Evolutionary conservation across 2,329 filamentous ascomycete species (phyloP).

Genomic region (Colletotrichum lentis): DNA sequence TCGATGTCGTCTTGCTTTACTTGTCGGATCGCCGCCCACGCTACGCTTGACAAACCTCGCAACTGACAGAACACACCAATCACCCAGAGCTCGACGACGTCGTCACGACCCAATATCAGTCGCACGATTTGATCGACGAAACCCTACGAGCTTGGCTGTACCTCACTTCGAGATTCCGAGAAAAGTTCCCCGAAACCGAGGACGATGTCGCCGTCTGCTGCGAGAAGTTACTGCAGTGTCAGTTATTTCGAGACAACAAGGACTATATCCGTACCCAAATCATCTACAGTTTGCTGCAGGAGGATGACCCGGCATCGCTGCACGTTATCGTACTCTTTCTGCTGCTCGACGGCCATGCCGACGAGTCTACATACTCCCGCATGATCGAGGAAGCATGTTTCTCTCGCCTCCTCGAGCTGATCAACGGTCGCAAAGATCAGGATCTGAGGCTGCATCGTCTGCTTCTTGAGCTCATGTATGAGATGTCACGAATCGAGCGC

Average conservation of each 20-base stretch:
- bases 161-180: slow-evolving; percentile 78
- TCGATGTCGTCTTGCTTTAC: neutral
- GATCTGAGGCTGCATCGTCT: slow-evolving; percentile 79
- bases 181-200: slow-evolving; percentile 77
- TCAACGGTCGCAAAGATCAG: slow-evolving; percentile 70
- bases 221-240: slow-evolving; percentile 78
- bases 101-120: slow-evolving; percentile 57
- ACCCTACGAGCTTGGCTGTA: slow-evolving; percentile 83
- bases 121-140: slow-evolving; percentile 76
- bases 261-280: slow-evolving; percentile 94
- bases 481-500: slow-evolving; percentile 93
- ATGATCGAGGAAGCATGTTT: slow-evolving; percentile 92
- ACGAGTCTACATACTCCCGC: slow-evolving; percentile 81
- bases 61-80: slow-evolving; percentile 14
- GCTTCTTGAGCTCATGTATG: slow-evolving; percentile 88
- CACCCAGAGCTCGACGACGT: slow-evolving; percentile 58
- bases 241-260: slow-evolving; percentile 75
- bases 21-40: neutral
- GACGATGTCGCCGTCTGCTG: slow-evolving; percentile 83
- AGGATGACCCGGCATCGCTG: slow-evolving; percentile 82
- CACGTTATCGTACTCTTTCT: slow-evolving; percentile 85
- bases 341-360: slow-evolving; percentile 82
- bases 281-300: slow-evolving; percentile 87
- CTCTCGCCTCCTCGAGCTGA: slow-evolving; percentile 80
- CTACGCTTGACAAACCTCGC: neutral